Percentiles rank a stretch among this genome's conserved stretches.
Conservation (phyloP, 1,284 basidiomycete genomes). For the Microstroma glucosiphilum region DNA sequence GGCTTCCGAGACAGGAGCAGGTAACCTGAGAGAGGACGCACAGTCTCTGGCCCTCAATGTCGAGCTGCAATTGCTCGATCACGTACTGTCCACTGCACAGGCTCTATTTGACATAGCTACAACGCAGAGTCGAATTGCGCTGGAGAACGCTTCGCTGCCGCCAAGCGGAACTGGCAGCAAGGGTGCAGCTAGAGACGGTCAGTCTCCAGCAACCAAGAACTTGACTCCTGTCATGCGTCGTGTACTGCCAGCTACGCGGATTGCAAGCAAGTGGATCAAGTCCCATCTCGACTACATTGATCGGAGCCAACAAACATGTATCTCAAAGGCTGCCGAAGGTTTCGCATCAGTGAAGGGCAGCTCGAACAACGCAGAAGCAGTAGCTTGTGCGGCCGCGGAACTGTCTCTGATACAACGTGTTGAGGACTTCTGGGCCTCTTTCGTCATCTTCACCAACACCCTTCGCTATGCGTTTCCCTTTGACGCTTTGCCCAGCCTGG, state of each 20-base stretch:
- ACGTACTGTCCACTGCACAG: constrained; percentile 67
- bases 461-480: constrained; percentile 67
- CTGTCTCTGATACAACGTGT: constrained; percentile 28
- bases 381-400: constrained; percentile 6
- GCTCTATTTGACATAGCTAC: constrained; percentile 65
- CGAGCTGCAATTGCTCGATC: constrained; percentile 65
- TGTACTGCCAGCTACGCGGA: constrained; percentile 75
- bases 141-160: constrained; percentile 56
- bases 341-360: not conserved
- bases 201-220: constrained; percentile 1
- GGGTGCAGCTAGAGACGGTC: not conserved
- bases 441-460: constrained; percentile 63
- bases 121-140: constrained; percentile 53
- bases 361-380: not conserved
- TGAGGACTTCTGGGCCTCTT: constrained; percentile 64
- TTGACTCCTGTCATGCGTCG: constrained; percentile 77
- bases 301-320: constrained; percentile 13
- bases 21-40: not conserved
- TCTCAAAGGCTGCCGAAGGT: not conserved
- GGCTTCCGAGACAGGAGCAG: not conserved
- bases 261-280: constrained; percentile 81
- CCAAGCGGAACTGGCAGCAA: not conserved
- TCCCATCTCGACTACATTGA: constrained; percentile 69
- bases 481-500: constrained; percentile 58
- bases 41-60: constrained; percentile 6